Evolutionary conservation across 2,329 filamentous ascomycete species (phyloP).

Genomic region (Penicillium brasilianum): DNA sequence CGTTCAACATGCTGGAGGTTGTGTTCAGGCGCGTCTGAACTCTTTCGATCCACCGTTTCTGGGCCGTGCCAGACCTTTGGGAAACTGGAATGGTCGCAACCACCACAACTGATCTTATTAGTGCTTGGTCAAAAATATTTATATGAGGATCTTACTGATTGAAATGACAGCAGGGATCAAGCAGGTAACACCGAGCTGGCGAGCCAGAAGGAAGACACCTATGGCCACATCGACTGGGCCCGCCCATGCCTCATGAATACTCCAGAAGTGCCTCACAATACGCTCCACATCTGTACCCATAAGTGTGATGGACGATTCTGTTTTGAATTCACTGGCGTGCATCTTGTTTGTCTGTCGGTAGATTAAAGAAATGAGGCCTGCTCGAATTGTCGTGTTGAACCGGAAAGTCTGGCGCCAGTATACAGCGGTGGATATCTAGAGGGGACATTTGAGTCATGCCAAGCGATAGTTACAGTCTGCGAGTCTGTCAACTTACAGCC

Average conservation of each 20-base stretch:
- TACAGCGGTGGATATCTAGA: constrained; percentile 29
- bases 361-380: constrained; percentile 47
- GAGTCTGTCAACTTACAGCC: constrained; percentile 27
- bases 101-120: constrained; percentile 13
- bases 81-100: constrained; percentile 16
- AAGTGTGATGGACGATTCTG: constrained; percentile 48
- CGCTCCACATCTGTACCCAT: constrained; percentile 53
- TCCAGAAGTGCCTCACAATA: constrained; percentile 31
- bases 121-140: neutral
- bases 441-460: neutral
- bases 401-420: constrained; percentile 37
- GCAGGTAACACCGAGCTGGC: constrained; percentile 41
- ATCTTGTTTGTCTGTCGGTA: constrained; percentile 51
- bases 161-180: constrained; percentile 41
- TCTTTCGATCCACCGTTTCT: constrained; percentile 49
- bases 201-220: constrained; percentile 41
- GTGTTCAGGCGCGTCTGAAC: constrained; percentile 48
- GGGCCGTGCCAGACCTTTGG: constrained; percentile 18
- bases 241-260: constrained; percentile 43
- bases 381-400: constrained; percentile 37
- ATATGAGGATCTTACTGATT: constrained; percentile 26
- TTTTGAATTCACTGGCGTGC: constrained; percentile 37
- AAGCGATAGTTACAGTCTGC: no score
- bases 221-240: constrained; percentile 45
- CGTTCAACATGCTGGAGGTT: constrained; percentile 47